A percentile compares a stretch with the other conserved stretches of the same genome.
Evolutionary conservation across 345 rosid species (phyloP).

Genomic region (Cardamine resedifolia): DNA sequence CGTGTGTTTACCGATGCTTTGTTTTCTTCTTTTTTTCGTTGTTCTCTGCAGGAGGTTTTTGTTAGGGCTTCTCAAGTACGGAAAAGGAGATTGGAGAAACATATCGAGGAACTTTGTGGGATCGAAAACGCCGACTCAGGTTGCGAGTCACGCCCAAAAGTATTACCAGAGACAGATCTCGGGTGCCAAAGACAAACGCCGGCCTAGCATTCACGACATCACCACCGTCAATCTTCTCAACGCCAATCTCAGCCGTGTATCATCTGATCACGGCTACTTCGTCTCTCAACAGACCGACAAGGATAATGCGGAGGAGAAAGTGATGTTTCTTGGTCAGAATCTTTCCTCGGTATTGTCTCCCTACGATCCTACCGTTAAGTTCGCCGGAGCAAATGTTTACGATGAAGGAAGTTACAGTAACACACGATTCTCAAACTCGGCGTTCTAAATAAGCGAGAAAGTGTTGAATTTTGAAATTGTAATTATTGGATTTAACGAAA

Average conservation of each 20-base stretch:
- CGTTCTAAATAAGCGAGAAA: neutral
- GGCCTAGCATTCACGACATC: conserved; percentile 98
- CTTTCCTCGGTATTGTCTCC: conserved; percentile 34
- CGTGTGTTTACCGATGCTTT: conserved; percentile 1
- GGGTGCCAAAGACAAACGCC: conserved; percentile 86
- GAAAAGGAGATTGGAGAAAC: conserved; percentile 99
- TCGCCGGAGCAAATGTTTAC: neutral
- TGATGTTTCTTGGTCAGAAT: conserved; percentile 36
- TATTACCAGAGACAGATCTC: conserved; percentile 87
- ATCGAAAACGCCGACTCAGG: conserved; percentile 93
- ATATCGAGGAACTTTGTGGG: conserved; percentile 88
- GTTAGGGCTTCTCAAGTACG: conserved; percentile 86
- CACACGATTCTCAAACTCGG: conserved; percentile 12
- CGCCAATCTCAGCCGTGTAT: conserved; percentile 38
- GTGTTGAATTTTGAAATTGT: conserved; percentile 9
- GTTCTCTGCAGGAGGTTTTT: conserved; percentile 64
- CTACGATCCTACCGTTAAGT: neutral
- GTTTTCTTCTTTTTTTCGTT: neutral
- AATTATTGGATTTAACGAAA: conserved; percentile 7
- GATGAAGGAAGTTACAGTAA: conserved; percentile 7
- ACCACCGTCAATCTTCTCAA: conserved; percentile 76
- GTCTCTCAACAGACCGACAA: conserved; percentile 7
- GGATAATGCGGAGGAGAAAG: conserved; percentile 20
- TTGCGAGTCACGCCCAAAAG: conserved; percentile 99
- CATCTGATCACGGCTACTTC: conserved; percentile 33